Evolutionary conservation across 305 asterid species (phyloP).

Genomic region (Nicotiana rustica): DNA sequence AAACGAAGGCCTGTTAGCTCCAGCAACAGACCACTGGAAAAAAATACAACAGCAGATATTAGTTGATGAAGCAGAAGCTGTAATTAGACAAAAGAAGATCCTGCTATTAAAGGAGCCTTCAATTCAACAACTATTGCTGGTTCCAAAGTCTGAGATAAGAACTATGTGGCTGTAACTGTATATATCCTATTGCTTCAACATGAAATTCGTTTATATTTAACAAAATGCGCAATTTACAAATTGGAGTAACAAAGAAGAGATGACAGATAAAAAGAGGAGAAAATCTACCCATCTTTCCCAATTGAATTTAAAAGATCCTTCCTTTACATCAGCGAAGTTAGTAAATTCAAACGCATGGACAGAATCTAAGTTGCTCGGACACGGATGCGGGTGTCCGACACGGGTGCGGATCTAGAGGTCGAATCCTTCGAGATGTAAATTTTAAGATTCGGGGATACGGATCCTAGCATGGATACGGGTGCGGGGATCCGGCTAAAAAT

Average conservation of each 20-base stretch:
- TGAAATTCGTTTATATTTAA: background rate
- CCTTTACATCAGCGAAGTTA: background rate
- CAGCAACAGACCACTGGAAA: conserved; percentile 59
- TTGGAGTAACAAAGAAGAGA: background rate
- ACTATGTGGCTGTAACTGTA: background rate
- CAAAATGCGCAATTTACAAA: background rate
- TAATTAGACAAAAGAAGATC: background rate
- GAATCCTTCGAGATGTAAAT: no score
- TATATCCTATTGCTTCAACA: background rate
- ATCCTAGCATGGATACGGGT: no score
- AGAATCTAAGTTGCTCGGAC: background rate
- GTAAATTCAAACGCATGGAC: background rate
- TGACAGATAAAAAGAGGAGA: background rate
- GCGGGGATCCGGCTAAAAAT: no score
- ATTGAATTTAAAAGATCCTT: background rate
- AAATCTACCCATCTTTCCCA: background rate
- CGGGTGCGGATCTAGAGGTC: no score
- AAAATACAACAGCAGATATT: conserved; percentile 22
- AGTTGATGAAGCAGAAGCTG: background rate
- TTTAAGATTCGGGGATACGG: no score
- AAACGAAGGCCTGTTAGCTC: conserved; percentile 68
- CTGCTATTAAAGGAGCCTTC: background rate
- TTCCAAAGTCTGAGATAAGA: background rate
- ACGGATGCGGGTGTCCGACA: no score
- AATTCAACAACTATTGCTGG: background rate